Evolutionary conservation across 2,329 filamentous ascomycete genomes (phyloP), one percentile per base, ranked within the genome.

Genomic region (Penicillium corylophilum): DNA sequence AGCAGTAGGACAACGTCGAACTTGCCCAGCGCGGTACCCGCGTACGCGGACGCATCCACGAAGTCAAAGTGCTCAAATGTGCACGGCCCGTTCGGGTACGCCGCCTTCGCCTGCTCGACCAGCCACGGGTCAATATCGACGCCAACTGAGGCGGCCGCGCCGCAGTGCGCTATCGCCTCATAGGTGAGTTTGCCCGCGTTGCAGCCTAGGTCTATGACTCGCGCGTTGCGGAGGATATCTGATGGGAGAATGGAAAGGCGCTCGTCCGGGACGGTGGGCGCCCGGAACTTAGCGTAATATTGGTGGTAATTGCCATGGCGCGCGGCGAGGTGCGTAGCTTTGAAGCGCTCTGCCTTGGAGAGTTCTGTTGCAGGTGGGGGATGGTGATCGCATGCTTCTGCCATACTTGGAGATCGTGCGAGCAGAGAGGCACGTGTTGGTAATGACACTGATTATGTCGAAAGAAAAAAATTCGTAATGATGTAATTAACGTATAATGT

Each of bases 241-340:
- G 59, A 48, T 46, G 60, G 60, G 10, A 63, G 54, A 52, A 61
- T 60, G 18, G 59, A 63, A 53, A 63, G 60, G 18, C 59, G 59
- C 46, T 63, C 60, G 36, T 63, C 60, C 9, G 59, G 60, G 31
- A 63, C 52, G 6, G 55, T 61, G 29, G 60, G 57, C 5, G 59
- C 59, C 22, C 60, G 59, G 50, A 63, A 63, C 35, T 63, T 61
- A 23, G 59, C 18, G 36, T 63, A 63, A 46, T 63, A 63, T 60
- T 61, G 60, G 51, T 63, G 60, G 49, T 63, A 63, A 35, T 63
- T 63, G 39, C 60, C 60, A 61, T 63, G 57, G 48, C 59, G 60
- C 12, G 60, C 60, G 26, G 59, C 60, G 36, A 63, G 59, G 26
- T 63, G 60, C 4, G 60, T 63, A 28, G 60, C 60, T 63, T 63